Percentiles rank a stretch among this genome's conserved stretches.
Conservation (phyloP, 208 protist genomes). For the Trypanosoma avium region DNA sequence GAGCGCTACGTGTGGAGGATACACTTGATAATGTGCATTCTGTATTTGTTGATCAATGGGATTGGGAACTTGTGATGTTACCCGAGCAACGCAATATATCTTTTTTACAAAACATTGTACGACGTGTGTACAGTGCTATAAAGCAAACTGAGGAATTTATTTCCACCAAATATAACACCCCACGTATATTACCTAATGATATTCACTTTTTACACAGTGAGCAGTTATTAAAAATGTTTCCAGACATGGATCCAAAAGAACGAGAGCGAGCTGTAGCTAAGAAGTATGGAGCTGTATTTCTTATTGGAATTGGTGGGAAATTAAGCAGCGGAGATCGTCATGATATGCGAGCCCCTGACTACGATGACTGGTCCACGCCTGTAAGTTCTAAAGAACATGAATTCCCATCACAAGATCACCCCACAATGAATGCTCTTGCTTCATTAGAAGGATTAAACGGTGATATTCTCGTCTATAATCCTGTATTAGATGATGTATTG, state of each 20-base stretch:
- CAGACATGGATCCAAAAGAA: conserved; percentile 76
- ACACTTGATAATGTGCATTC: conserved; percentile 88
- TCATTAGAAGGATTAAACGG: conserved; percentile 86
- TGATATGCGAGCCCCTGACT: conserved; percentile 88
- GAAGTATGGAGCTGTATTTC: conserved; percentile 87
- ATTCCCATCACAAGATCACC: conserved; percentile 34
- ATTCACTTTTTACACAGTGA: conserved; percentile 87
- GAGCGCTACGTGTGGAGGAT: conserved; percentile 86
- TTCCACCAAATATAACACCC: conserved; percentile 45
- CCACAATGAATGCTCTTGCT: conserved; percentile 47
- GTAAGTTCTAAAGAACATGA: conserved; percentile 34
- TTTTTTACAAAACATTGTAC: conserved; percentile 70
- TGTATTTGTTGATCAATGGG: conserved; percentile 93
- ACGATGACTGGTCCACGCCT: conserved; percentile 92
- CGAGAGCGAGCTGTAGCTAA: conserved; percentile 74
- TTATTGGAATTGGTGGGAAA: conserved; percentile 86
- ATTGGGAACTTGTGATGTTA: conserved; percentile 89
- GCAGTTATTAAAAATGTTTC: conserved; percentile 80
- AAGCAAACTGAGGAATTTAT: conserved; percentile 64
- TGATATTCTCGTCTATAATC: conserved; percentile 90
- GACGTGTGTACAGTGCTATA: conserved; percentile 71
- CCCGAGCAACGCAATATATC: conserved; percentile 57
- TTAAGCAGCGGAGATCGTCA: conserved; percentile 80
- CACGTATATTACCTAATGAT: conserved; percentile 63
- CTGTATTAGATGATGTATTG: conserved; percentile 73